Evolutionary conservation across 768 basidiomycete species (phyloP), one percentile per base, ranked within the genome.

Genomic region (Tulasnella sp.): DNA sequence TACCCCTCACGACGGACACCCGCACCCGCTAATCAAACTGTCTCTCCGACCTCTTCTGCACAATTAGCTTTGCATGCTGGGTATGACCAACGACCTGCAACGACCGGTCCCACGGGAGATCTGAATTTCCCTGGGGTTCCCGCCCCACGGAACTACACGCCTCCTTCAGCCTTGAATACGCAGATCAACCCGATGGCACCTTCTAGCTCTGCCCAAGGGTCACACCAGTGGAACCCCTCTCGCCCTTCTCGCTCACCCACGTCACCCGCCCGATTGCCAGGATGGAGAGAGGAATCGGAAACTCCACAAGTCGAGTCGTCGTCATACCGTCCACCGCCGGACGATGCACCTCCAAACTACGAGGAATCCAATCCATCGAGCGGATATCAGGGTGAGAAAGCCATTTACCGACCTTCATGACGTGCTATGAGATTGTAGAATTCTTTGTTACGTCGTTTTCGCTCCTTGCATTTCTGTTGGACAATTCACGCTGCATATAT

Each of bases 71-170:
- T n/a, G n/a, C n/a, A n/a, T n/a, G 46, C 27, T 48, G 9, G 46
- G 46, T 29, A 32, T 25, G 14, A 48, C 15, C 46, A 48, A 9
- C 27, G 27, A 6, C 12, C 46, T n/a, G 46, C 46, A 7, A 39
- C 36, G 11, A 17, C 36, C 11, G 17, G 36, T 39, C 36, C 36
- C 11, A 39, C 11, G 11, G 36, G 17, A 31, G 52, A 54, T 54
- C 37, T 54, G 35, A 54, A 54, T 40, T 54, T 54, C 52, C 39
- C 52, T 54, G 52, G 52, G 12, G 52, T 27, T 14, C 52, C 52
- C 4, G 17, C 37, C 11, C n/a, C 36, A 2, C 45, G 32, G 11
- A 25, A 2, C 23, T 29, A 25, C 19, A 15, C 17, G 23, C 6
- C 5, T 2, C 51, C 51, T 21, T 23, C 14, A 17, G n/a, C 51